Base-by-base conservation (phyloP, 1,284 basidiomycete genomes). In the Phylloboletellus chloephorus region DNA sequence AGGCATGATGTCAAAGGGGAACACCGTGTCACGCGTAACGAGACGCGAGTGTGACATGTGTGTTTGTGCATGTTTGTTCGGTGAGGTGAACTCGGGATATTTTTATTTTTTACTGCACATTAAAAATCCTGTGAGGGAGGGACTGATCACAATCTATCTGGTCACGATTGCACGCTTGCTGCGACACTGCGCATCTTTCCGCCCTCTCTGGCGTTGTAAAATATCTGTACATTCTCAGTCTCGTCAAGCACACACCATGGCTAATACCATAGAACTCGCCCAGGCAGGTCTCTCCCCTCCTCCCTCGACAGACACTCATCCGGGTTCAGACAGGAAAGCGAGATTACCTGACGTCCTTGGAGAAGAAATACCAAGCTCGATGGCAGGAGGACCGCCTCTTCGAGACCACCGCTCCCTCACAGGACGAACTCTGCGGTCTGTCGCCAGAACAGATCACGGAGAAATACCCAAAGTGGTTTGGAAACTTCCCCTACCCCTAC, bases 381-480 rank as follows among this genome's bases (percentile, higher is more conserved):
- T 97, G 95, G 96, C 69, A 69, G 45, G 64, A 71, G 12, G 74
- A 84, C 45, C 74, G 67, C 52, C 54, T 86, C 41, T 98, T 98
- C 62, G 84, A 97, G 64, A 77, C 87, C 58, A 74, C 88, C 55
- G 83, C 92, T 25, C 93, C 95, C 2, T 68, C 80, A 30, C 65
- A 69, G 7, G 76, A 80, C 41, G 79, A 87, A 48, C 70, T 79
- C 31, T 68, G 71, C 45, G 76, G 77, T 41, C 74, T 87, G 26
- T 79, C 83, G 16, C 66, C 68, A 21, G 72, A 71, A n/a, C 66
- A 87, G 55, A 67, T 88, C 56, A 72, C 70, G 40, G 68, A 82
- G 52, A 82, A 85, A 68, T 80, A 81, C 63, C 94, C 93, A 24
- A 98, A 97, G 69, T 98, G 92, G 91, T 89, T 98, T 58, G 94